Percentiles rank a stretch among this genome's conserved stretches.
These are phyloP conservation scores for Chalciporus piperatus DNA, from an alignment of 768 basidiomycete species.

Conservation along the genomic window DNA sequence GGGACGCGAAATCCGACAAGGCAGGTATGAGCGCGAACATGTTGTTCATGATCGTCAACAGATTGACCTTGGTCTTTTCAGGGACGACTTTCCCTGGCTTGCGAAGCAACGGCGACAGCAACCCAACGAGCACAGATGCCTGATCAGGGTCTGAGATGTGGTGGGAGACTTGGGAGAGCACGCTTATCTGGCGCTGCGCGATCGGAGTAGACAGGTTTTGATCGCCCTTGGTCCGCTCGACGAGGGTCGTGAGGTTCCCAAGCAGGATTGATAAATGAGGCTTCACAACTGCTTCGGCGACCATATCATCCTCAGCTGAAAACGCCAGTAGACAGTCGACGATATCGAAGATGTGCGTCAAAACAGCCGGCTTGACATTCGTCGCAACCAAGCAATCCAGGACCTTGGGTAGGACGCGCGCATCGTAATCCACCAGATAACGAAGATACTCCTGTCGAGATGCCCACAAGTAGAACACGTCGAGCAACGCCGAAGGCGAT, in stretches of 20 bases:
- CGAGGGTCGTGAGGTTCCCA: conserved; percentile 63
- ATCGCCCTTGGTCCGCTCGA: conserved; percentile 57
- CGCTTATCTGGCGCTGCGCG: conserved; percentile 75
- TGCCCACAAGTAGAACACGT: conserved; percentile 81
- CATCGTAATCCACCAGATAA: conserved; percentile 70
- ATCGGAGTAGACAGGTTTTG: conserved; percentile 56
- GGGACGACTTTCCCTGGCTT: conserved; percentile 72
- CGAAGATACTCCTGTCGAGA: conserved; percentile 50
- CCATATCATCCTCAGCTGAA: conserved; percentile 47
- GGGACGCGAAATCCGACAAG: conserved; percentile 44
- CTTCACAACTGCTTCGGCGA: conserved; percentile 55
- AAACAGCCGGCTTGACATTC: conserved; percentile 84
- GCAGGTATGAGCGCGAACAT: conserved; percentile 67
- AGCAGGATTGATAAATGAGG: conserved; percentile 74
- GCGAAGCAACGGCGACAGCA: conserved; percentile 79
- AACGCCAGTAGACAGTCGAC: conserved; percentile 65
- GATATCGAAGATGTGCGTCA: conserved; percentile 81
- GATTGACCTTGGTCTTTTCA: conserved; percentile 82
- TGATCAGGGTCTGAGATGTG: conserved; percentile 69
- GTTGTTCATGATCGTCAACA: conserved; percentile 67
- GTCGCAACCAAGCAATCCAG: conserved; percentile 79
- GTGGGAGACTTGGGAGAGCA: conserved; percentile 77
- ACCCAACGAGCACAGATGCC: conserved; percentile 64
- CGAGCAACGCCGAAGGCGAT: conserved; percentile 83
- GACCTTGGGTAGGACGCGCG: conserved; percentile 66